phyloP scores from a whole-genome alignment of 177 flowering plant species.

The Vitis hybrid region DNA sequence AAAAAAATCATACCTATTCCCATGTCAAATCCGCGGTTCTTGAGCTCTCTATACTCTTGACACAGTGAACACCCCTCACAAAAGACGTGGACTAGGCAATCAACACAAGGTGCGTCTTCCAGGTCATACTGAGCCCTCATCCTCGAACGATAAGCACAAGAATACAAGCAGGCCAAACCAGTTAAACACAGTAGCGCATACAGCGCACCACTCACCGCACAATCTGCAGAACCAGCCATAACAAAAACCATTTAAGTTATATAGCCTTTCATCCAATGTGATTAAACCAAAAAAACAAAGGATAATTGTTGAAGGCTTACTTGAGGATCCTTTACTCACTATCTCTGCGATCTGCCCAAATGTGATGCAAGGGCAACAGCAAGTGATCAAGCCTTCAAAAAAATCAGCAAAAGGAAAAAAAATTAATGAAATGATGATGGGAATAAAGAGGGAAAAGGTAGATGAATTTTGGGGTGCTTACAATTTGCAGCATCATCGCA shows the following conservation, averaged over 20 bases:
- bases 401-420: background rate
- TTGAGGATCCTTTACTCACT: constrained; percentile 27
- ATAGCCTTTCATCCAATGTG: background rate
- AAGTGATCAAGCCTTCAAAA: constrained; percentile 36
- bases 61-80: constrained; percentile 45
- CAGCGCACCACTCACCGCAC: constrained; percentile 29
- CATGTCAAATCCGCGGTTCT: constrained; percentile 47
- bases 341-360: constrained; percentile 60
- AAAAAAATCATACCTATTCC: constrained; percentile 30
- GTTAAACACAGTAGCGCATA: constrained; percentile 29
- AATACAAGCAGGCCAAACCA: constrained; percentile 44
- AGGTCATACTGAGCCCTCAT: constrained; percentile 39
- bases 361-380: constrained; percentile 57
- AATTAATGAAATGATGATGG: too few relatives aligned
- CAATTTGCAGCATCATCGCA: constrained; percentile 58
- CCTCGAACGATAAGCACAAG: constrained; percentile 49
- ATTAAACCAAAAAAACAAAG: background rate
- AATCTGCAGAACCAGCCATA: constrained; percentile 29
- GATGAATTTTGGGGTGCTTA: constrained; percentile 13
- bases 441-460: background rate
- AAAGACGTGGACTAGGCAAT: constrained; percentile 46
- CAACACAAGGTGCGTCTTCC: constrained; percentile 37
- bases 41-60: constrained; percentile 54
- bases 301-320: constrained; percentile 14
- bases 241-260: background rate